Base-by-base conservation (phyloP, 2,329 filamentous ascomycete species). In the Fusarium burgessii region DNA sequence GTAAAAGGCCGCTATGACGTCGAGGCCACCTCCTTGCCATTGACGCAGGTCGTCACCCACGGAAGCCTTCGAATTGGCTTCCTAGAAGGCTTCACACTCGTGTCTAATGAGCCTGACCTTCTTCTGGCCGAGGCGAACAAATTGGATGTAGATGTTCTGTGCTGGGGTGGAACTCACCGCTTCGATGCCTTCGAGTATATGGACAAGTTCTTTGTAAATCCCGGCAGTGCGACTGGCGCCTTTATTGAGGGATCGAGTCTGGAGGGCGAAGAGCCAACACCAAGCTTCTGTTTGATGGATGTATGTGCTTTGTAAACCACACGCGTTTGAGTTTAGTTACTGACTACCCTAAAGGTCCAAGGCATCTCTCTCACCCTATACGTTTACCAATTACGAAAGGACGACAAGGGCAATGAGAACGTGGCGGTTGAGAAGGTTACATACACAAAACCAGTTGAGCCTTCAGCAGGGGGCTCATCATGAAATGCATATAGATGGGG, bases 211-310 rank as follows among this genome's bases (percentile, higher is more conserved):
- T 92, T 92, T 73, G 88, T 92, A 72, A 92, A 91, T 77, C 90
- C 90, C 4, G 90, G 90, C 6, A 91, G 87, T 76, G 90, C 89
- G 27, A 91, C 90, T 8, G 90, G 90, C 13, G 89, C 89, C 5
- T 89, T 89, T 70, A 83, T 87, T 25, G 87, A 86, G 3, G 86
- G 87, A 23, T 90, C 88, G 86, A 83, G 83, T 23, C 82, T 83
- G 55, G 87, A 87, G 42, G 85, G 83, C n/a, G 89, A 93, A 78
- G 92, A 95, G 59, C 92, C 92, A 27, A 91, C 91, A 61, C 95
- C 95, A 29, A 97, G 94, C 80, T 98, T 98, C 82, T 97, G 96
- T 78, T 83, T 98, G 80, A 98, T 98, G 95, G 95, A 98, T 88
- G 95, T 98, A 81, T 85, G 94, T 91, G 47, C 58, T 54, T 45